A percentile compares a stretch with the other conserved stretches of the same genome.
Evolutionary conservation across 306 rosid genomes (phyloP).

Genomic region (Benincasa hispida): DNA sequence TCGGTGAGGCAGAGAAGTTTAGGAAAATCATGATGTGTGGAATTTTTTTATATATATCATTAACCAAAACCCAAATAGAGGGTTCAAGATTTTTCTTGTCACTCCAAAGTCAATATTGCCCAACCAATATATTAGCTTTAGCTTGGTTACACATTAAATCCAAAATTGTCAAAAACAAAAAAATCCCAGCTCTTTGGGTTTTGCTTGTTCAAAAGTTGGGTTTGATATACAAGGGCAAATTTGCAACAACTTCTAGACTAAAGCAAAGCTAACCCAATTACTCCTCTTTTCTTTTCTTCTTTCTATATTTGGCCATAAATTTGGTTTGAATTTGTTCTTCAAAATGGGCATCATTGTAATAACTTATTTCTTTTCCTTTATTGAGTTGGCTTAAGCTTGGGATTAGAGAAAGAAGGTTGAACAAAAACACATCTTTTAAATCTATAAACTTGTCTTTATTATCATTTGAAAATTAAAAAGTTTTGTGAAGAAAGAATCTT

Average conservation of each 20-base stretch:
- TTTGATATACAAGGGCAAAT: not conserved
- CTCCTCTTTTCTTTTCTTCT: not conserved
- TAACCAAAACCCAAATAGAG: not conserved
- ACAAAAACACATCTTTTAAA: not conserved
- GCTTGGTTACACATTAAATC: not conserved
- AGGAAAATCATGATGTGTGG: not conserved
- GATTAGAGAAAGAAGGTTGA: not conserved
- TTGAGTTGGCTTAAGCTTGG: not conserved
- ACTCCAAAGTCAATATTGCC: not conserved
- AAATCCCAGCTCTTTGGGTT: not conserved
- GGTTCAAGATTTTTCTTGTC: not conserved
- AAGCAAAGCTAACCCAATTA: not conserved
- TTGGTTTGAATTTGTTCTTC: not conserved
- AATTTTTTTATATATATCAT: not conserved
- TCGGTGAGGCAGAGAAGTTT: not conserved
- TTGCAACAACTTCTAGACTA: slow-evolving; percentile 3
- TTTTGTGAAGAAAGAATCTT: not conserved
- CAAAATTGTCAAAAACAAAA: not conserved
- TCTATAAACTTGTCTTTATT: not conserved
- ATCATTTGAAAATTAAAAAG: not conserved
- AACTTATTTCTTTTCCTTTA: not conserved
- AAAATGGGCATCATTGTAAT: not conserved
- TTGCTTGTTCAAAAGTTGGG: not conserved
- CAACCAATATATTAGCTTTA: not conserved
- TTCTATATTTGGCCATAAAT: not conserved